phyloP scores from a whole-genome alignment of 2,329 filamentous ascomycete genomes.

The Colletotrichum nymphaeae region DNA sequence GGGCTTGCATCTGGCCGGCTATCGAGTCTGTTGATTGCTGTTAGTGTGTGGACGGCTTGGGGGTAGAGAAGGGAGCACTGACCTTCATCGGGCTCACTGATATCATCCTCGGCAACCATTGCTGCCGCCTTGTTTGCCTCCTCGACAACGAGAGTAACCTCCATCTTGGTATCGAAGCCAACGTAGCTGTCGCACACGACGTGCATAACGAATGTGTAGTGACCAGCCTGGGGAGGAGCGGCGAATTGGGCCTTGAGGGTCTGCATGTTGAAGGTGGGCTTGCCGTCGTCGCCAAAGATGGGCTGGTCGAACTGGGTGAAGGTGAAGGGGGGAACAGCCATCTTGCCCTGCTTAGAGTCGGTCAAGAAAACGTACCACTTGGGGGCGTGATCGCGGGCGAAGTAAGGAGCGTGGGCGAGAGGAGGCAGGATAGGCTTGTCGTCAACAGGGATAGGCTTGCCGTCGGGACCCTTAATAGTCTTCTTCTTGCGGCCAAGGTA shows the following conservation, averaged over 20 bases:
- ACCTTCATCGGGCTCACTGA: conserved; percentile 98
- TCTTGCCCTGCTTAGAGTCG: conserved; percentile 93
- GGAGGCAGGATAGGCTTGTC: conserved; percentile 80
- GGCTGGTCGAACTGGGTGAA: conserved; percentile 93
- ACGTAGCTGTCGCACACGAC: conserved; percentile 95
- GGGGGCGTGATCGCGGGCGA: conserved; percentile 88
- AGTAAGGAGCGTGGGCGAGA: conserved; percentile 90
- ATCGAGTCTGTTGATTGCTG: conserved; percentile 74
- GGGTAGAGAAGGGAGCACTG: conserved; percentile 41
- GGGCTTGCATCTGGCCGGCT: conserved; percentile 88
- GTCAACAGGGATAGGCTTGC: conserved; percentile 66
- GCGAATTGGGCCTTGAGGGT: conserved; percentile 98
- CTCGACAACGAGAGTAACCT: conserved; percentile 89
- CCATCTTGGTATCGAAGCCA: conserved; percentile 91
- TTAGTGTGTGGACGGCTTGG: conserved; percentile 38
- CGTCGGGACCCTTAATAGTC: conserved; percentile 68
- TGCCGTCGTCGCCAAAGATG: conserved; percentile 81
- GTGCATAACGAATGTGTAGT: conserved; percentile 96
- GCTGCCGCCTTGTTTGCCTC: conserved; percentile 87
- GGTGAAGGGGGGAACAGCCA: conserved; percentile 96
- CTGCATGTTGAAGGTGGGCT: conserved; percentile 93
- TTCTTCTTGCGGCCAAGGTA: conserved; percentile 82
- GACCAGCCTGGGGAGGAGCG: conserved; percentile 89
- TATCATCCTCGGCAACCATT: conserved; percentile 89
- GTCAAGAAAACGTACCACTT: conserved; percentile 95